Evolutionary conservation across 176 grass and related monocot genomes (phyloP), one percentile per base, ranked within the genome.

Genomic region (Alloteropsis semialata): DNA sequence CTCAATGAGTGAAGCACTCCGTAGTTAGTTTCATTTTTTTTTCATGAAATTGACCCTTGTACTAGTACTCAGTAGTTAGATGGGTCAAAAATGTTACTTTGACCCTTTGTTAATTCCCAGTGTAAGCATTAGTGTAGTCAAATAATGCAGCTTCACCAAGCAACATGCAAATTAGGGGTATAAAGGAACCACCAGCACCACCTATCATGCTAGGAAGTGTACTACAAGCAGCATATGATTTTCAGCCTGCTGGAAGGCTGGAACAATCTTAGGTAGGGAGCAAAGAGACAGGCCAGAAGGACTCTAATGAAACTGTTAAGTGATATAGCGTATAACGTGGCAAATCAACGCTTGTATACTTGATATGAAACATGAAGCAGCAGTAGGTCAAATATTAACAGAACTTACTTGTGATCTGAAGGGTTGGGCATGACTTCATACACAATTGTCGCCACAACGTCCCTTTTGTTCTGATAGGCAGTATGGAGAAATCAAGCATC

Each of bases 351-450:
- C 21, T 21, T 24, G 21, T 9, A 69, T 79, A 72, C 37, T 70
- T 8, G 10, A 57, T 53, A 18, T 21, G 59, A 68, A 50, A 61
- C 24, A 34, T 64, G 7, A 71, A 73, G 7, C 29, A 79, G 72
- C 3, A 59, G 61, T 10, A 79, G 12, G 43, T 59, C 39, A 77
- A 58, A 78, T 64, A 55, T 78, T 59, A 77, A 45, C 17, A 77
- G 55, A 69, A 70, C 90, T 93, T 94, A 98, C 96, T 98, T 98
- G 89, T 98, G 96, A 25, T 98, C 96, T 15, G 92, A 95, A 72
- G 96, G 96, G 79, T 95, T 98, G 25, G 92, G 92, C 87, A 76
- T 98, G 68, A 98, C 62, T 91, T 98, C 96, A 90, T 95, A 98
- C 39, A 98, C 92, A 74, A 98, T 95, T 88, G 96, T 98, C 14